Evolutionary conservation across 306 rosid species (phyloP).

Genomic region (Trifolium dubium): DNA sequence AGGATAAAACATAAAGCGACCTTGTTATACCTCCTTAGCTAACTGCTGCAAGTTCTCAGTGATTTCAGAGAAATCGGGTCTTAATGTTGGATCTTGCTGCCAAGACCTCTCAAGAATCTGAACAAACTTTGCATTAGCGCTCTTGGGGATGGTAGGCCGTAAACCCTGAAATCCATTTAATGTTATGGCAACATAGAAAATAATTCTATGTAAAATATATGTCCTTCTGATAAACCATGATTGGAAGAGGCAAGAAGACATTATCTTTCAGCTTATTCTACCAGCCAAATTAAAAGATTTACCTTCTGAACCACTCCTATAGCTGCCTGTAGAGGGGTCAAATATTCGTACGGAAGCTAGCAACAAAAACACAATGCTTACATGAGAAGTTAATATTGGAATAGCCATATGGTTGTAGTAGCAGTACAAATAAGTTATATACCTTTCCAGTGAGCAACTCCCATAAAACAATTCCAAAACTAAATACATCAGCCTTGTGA

Average conservation of each 20-base stretch:
- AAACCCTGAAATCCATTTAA: slow-evolving; percentile 60
- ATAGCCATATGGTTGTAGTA: background rate
- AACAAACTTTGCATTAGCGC: slow-evolving; percentile 76
- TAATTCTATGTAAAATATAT: background rate
- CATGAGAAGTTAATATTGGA: background rate
- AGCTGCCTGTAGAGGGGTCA: slow-evolving; percentile 97
- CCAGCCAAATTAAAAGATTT: slow-evolving; percentile 29
- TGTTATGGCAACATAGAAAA: slow-evolving; percentile 12
- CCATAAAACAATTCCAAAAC: slow-evolving; percentile 94
- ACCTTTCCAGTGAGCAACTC: slow-evolving; percentile 97
- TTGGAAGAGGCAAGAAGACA: slow-evolving; percentile 25
- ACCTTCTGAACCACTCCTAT: slow-evolving; percentile 98
- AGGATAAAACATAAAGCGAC: slow-evolving; percentile 9
- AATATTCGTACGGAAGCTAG: slow-evolving; percentile 92
- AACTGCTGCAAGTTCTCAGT: slow-evolving; percentile 70
- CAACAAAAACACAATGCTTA: slow-evolving; percentile 35
- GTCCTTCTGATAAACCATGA: slow-evolving; percentile 26
- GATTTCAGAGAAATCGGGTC: slow-evolving; percentile 87
- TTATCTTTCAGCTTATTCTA: slow-evolving; percentile 27
- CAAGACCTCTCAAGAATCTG: slow-evolving; percentile 88
- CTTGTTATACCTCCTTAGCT: slow-evolving; percentile 67
- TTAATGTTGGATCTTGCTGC: slow-evolving; percentile 81
- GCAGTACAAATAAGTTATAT: slow-evolving; percentile 36
- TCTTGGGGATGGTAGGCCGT: slow-evolving; percentile 87
- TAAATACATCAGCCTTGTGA: slow-evolving; percentile 98